These are phyloP conservation scores for Eragrostis tef DNA, from an alignment of 202 grass and related monocot genomes.

Conservation along the genomic window DNA sequence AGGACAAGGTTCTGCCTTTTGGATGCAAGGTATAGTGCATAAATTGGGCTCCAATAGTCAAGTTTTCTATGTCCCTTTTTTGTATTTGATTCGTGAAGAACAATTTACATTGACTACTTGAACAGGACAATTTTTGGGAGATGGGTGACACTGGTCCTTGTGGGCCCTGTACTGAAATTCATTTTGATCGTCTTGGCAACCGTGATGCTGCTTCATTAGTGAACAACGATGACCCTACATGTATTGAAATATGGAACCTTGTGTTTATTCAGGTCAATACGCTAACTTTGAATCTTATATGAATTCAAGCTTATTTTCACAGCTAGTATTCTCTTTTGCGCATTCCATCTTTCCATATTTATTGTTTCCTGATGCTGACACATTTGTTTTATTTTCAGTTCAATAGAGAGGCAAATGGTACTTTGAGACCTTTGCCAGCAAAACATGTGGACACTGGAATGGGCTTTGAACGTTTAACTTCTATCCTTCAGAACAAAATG, in stretches of 20 bases:
- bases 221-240: constrained; percentile 95
- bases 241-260: constrained; percentile 98
- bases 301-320: constrained; percentile 18
- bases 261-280: constrained; percentile 94
- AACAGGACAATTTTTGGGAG: constrained; percentile 98
- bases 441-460: constrained; percentile 98
- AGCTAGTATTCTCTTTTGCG: constrained; percentile 5
- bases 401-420: constrained; percentile 84
- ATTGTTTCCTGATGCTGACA: constrained; percentile 24
- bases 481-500: constrained; percentile 98
- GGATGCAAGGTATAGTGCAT: constrained; percentile 81
- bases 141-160: constrained; percentile 99
- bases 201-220: constrained; percentile 88
- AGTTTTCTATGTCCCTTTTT: neutral
- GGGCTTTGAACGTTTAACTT: constrained; percentile 93
- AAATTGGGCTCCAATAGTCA: neutral
- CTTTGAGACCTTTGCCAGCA: constrained; percentile 78
- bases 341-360: constrained; percentile 17
- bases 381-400: constrained; percentile 55
- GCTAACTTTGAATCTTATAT: neutral
- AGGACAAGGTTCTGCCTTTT: constrained; percentile 78
- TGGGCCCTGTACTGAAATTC: constrained; percentile 98
- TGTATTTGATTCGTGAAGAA: constrained; percentile 10
- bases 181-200: constrained; percentile 87
- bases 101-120: constrained; percentile 21